Evolutionary conservation across 2,329 filamentous ascomycete genomes (phyloP).

Genomic region (Epichloe aotearoae): DNA sequence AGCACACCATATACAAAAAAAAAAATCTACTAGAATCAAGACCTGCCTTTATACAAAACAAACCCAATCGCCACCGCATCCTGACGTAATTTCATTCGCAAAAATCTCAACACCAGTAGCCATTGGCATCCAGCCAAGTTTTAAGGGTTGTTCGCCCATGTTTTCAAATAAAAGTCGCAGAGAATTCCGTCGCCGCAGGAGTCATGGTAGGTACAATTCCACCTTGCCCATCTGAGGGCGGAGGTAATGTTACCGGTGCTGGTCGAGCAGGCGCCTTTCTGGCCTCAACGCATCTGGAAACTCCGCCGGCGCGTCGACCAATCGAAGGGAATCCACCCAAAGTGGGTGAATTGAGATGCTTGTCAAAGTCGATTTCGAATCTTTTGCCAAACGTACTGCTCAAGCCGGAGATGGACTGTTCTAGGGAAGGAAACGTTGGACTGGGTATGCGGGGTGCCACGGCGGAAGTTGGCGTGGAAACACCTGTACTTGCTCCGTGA

Average conservation of each 20-base stretch:
- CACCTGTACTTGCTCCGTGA: constrained; percentile 3
- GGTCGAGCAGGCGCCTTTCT: constrained; percentile 21
- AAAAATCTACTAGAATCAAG: background rate
- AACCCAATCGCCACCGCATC: background rate
- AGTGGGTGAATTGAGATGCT: background rate
- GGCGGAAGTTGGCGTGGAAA: constrained; percentile 16
- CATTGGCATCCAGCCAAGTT: no score
- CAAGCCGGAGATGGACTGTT: constrained; percentile 20
- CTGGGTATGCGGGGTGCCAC: constrained; percentile 21
- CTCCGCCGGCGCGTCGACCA: constrained; percentile 2
- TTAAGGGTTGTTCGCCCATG: no score
- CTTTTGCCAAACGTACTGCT: constrained; percentile 18
- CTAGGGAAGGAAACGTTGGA: constrained; percentile 22
- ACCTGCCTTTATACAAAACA: background rate
- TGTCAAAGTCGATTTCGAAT: constrained; percentile 17
- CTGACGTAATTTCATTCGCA: no score
- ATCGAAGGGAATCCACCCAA: constrained; percentile 2
- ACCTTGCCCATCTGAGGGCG: constrained; percentile 7
- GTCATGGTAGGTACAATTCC: background rate
- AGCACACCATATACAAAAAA: background rate
- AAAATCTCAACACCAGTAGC: no score
- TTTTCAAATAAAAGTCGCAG: background rate
- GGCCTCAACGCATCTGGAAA: constrained; percentile 16
- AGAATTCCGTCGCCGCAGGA: background rate
- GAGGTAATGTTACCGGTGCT: constrained; percentile 16